Evolutionary conservation across 345 rosid species (phyloP), one percentile per base, ranked within the genome.

Genomic region (Arabidopsis arenosa): DNA sequence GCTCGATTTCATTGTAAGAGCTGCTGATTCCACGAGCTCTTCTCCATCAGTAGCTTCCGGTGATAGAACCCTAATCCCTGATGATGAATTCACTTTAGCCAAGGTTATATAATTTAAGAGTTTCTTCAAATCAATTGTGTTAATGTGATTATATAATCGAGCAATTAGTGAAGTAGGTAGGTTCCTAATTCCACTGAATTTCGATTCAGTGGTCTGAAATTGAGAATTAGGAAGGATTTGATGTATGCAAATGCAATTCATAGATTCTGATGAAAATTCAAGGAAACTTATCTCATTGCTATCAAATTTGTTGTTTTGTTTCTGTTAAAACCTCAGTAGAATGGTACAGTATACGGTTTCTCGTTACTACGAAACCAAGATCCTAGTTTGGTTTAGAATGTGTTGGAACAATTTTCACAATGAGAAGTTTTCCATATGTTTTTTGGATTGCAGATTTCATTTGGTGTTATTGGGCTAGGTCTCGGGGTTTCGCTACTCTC

Each of bases 381-480:
- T 23, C 26, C 26, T 23, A 23, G 26, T 23, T 23, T 32, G 57
- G 13, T 35, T 7, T 21, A 14, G 4, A 52, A 39, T 55, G 63
- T 55, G 12, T 49, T 72, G 44, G 55, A 55, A 40, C 7, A 47
- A n/a, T 43, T 49, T 39, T 5, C 8, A 49, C 7, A 26, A 35
- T 48, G 75, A 36, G 37, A 49, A 28, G 2, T 6, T 10, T 17
- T 36, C 4, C 13, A 56, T 75, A 1, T 54, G 32, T 61, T 70
- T 70, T 23, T 39, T 59, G 56, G 7, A 36, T 78, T 82, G 84
- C 88, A 93, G 98, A 85, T 91, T 23, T 91, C 98, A 4, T 93
- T 93, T 81, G 98, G 98, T 74, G 94, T 89, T 36, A 80, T 93
- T 77, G 98, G 96, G 55, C 80, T 93, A 53, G 84, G 97, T 68